Percentiles rank a stretch among this genome's conserved stretches.
Conservation (phyloP, 2,329 filamentous ascomycete species). For the Scytalidium sp. region DNA sequence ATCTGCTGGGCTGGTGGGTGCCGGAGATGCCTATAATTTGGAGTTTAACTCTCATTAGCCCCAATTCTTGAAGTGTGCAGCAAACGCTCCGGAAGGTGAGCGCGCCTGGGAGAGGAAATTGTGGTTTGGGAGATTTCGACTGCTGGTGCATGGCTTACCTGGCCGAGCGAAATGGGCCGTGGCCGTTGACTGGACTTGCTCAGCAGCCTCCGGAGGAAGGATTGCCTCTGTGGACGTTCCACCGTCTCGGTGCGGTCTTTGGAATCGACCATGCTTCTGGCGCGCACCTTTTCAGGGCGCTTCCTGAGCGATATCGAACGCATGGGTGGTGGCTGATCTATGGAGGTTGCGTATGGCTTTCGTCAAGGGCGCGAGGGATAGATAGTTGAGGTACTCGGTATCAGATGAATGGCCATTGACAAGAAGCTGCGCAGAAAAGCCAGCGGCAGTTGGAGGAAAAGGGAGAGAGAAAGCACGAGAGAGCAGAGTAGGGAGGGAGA, state of each 20-base stretch:
- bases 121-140: too few relatives aligned
- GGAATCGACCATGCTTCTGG: not conserved
- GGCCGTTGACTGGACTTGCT: conserved; percentile 16
- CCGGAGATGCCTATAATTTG: not conserved
- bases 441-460: not conserved
- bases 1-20: conserved; percentile 27
- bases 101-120: too few relatives aligned
- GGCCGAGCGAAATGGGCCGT: not conserved
- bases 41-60: too few relatives aligned
- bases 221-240: conserved; percentile 24
- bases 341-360: too few relatives aligned
- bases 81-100: too few relatives aligned
- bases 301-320: not conserved
- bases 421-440: not conserved
- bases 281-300: not conserved
- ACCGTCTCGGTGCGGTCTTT: conserved; percentile 19
- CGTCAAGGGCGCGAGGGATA: too few relatives aligned
- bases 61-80: not conserved
- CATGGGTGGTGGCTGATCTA: not conserved
- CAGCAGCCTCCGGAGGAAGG: conserved; percentile 29
- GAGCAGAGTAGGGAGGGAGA: too few relatives aligned
- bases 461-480: not conserved
- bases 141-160: too few relatives aligned
- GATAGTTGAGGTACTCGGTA: too few relatives aligned
- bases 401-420: too few relatives aligned